These are phyloP conservation scores for Stellera chamaejasme DNA, from an alignment of 345 rosid genomes.

Conservation along the genomic window DNA sequence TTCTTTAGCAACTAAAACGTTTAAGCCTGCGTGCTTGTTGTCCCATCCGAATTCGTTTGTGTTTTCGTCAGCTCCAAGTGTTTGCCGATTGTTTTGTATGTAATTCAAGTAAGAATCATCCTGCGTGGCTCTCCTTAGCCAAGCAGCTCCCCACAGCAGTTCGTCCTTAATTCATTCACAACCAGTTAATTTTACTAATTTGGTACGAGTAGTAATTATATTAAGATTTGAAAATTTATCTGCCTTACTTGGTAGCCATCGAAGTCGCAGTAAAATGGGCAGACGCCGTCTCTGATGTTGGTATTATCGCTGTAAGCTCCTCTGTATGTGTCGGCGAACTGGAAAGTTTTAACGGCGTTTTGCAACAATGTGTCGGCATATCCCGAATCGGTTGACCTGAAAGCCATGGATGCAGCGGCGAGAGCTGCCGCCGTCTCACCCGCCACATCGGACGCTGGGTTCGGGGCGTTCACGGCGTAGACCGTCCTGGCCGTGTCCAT, in stretches of 20 bases:
- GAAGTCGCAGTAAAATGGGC: constrained; percentile 95
- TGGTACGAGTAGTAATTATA: too few relatives aligned
- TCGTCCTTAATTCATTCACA: constrained; percentile 48
- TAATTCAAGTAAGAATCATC: constrained; percentile 55
- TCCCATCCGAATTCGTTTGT: constrained; percentile 97
- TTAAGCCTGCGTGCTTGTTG: constrained; percentile 93
- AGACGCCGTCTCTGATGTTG: constrained; percentile 53
- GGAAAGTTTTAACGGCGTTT: constrained; percentile 48
- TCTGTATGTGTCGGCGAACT: constrained; percentile 66
- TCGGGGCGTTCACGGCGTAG: constrained; percentile 74
- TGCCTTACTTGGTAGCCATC: constrained; percentile 71
- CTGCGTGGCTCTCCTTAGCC: constrained; percentile 77
- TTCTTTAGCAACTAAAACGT: constrained; percentile 91
- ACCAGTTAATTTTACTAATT: not conserved
- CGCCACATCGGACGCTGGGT: constrained; percentile 83
- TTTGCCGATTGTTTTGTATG: constrained; percentile 66
- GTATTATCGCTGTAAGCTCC: constrained; percentile 92
- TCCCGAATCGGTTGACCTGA: constrained; percentile 68
- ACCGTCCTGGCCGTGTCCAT: constrained; percentile 87
- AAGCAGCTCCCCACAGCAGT: constrained; percentile 96
- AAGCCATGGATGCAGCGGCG: constrained; percentile 83
- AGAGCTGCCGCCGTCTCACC: constrained; percentile 88
- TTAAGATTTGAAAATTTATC: too few relatives aligned
- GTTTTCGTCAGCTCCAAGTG: constrained; percentile 87
- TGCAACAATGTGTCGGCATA: constrained; percentile 66